A percentile compares a stretch with the other conserved stretches of the same genome.
Conservation (phyloP, 2,329 filamentous ascomycete genomes). For the Sporothrix humicola region DNA sequence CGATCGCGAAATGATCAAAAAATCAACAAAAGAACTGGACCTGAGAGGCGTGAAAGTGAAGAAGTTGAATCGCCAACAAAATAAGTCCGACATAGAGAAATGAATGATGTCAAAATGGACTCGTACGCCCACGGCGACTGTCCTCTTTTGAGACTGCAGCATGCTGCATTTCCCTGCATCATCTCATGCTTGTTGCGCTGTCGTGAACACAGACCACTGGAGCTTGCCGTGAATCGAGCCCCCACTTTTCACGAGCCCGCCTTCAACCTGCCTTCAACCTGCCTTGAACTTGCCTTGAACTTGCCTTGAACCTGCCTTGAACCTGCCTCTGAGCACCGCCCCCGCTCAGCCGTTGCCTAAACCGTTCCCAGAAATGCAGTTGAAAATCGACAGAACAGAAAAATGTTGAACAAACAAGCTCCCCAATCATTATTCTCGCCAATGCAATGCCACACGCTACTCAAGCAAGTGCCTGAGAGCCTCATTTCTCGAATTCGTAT, state of each 20-base stretch:
- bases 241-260: not conserved
- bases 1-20: not conserved
- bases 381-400: not conserved
- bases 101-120: not conserved
- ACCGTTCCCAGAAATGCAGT: constrained; percentile 8
- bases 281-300: too few species aligned
- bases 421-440: too few species aligned
- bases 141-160: too few species aligned
- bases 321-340: not conserved
- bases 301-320: not conserved
- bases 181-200: too few species aligned
- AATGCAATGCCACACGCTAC: too few species aligned
- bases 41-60: not conserved
- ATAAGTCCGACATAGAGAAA: too few species aligned
- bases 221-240: not conserved
- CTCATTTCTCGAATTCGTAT: not conserved
- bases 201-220: not conserved
- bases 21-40: not conserved
- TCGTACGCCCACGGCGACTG: too few species aligned
- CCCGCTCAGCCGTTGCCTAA: constrained; percentile 18
- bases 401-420: too few species aligned
- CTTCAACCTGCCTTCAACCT: too few species aligned
- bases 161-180: too few species aligned
- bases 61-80: not conserved
- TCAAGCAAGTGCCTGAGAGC: not conserved